These are phyloP conservation scores for Metschnikowia peoriensis DNA, from an alignment of 805 yeast genomes.

Conservation along the genomic window DNA sequence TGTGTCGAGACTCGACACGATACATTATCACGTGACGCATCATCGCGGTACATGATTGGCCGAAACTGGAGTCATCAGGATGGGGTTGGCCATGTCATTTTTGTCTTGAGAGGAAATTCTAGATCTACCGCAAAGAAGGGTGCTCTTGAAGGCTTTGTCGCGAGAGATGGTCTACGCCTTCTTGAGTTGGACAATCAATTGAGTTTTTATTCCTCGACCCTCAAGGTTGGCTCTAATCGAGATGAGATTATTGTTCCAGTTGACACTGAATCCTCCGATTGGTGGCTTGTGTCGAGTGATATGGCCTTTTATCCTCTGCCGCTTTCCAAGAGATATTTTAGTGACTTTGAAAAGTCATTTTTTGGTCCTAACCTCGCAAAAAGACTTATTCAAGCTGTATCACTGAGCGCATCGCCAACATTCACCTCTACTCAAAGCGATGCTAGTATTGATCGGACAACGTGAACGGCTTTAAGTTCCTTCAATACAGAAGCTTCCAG, in stretches of 20 bases:
- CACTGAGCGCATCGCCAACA: not conserved
- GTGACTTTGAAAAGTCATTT: no score
- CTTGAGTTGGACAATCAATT: conserved; percentile 2
- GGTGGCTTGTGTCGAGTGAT: conserved; percentile 34
- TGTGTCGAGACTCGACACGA: no score
- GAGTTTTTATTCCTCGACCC: conserved; percentile 3
- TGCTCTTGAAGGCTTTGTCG: not conserved
- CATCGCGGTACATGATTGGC: no score
- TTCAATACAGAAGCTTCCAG: conserved; percentile 40
- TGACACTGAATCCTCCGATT: conserved; percentile 43
- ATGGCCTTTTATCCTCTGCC: not conserved
- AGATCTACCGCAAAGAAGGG: not conserved
- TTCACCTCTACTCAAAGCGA: not conserved
- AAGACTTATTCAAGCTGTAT: not conserved
- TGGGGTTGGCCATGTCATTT: no score
- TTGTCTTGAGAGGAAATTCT: not conserved
- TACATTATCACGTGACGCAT: no score
- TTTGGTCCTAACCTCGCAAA: conserved; percentile 1
- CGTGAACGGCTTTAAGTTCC: conserved; percentile 49
- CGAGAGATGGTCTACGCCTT: not conserved
- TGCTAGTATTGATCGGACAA: conserved; percentile 5
- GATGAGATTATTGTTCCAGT: conserved; percentile 27
- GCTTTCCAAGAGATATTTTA: no score
- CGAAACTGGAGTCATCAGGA: no score
- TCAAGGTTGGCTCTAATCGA: conserved; percentile 9